Base-by-base conservation (phyloP, 345 rosid species). In the Lumnitzera racemosa region DNA sequence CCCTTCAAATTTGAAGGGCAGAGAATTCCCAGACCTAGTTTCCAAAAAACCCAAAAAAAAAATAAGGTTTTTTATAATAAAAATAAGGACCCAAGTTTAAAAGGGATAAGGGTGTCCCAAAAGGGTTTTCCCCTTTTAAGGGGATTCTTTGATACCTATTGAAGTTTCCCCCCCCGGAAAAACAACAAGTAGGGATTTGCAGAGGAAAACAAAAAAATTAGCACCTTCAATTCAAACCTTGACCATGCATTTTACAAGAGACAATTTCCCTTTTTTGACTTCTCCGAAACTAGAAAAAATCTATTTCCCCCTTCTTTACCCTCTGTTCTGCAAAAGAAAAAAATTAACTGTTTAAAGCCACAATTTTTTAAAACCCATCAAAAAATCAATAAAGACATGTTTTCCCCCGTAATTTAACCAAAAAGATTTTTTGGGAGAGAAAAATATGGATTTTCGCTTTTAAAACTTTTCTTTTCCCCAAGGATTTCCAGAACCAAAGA, bases 401-500 rank as follows among this genome's bases (percentile, higher is more conserved):
- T 36, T 36, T n/a, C n/a, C 43, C 43, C 6, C 13, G 52, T 14
- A 5, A 49, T 49, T n/a, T n/a, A n/a, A n/a, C 2, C 20, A 49
- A 0, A 11, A 51, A 51, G 24, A 51, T 13, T 27, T 51, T 1
- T 15, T 51, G 24, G 24, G 4, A 17, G 10, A 51, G 1, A n/a
- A 11, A 5, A 51, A 1, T 16, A 51, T n/a, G 12, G 55, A 2
- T 16, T 17, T 12, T n/a, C 12, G 5, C 24, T n/a, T n/a, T 17
- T 14, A 51, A 51, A 24, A 23, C 15, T 11, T 86, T n/a, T n/a
- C n/a, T 88, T 96, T 88, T 91, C 66, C 96, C 98, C 63, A 91
- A 15, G 96, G 96, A 65, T 88, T 47, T 49, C 98, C 96, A 11
- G 90, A 91, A n/a, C n/a, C 96, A 96, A 89, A 53, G 98, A 92